These are phyloP conservation scores for Fraxinus anomala DNA, from an alignment of 257 asterid genomes.

Conservation along the genomic window DNA sequence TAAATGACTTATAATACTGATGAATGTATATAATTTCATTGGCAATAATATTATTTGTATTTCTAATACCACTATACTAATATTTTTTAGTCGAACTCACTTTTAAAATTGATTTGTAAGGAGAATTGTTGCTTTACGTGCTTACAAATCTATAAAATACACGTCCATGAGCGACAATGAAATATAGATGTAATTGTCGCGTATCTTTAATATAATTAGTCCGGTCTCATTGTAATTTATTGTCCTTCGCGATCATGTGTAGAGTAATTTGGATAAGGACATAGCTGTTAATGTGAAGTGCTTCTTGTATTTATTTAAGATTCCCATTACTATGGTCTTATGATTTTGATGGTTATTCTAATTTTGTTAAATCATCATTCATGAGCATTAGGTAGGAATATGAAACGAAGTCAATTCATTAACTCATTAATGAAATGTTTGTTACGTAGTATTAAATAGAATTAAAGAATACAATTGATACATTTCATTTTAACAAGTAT, in stretches of 20 bases:
- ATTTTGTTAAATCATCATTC: not conserved
- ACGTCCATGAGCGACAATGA: too few species aligned
- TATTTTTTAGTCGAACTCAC: too few species aligned
- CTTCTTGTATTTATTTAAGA: not conserved
- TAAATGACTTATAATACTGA: conserved; percentile 15
- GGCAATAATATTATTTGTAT: too few species aligned
- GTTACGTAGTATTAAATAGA: too few species aligned
- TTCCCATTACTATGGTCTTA: not conserved
- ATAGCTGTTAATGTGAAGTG: not conserved
- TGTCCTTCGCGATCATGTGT: not conserved
- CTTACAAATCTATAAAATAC: too few species aligned
- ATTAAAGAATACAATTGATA: too few species aligned
- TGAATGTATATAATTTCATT: too few species aligned
- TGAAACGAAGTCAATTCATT: not conserved
- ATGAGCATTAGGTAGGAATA: not conserved
- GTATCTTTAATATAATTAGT: not conserved
- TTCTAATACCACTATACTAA: too few species aligned
- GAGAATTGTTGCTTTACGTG: too few species aligned
- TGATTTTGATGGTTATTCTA: not conserved
- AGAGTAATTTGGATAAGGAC: not conserved
- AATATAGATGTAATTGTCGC: not conserved
- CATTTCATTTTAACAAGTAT: too few species aligned
- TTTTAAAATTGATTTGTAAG: too few species aligned
- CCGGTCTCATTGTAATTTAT: not conserved
- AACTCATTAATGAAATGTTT: not conserved